These are phyloP conservation scores for Reticulascus tulasneorum DNA, from an alignment of 2,329 filamentous ascomycete genomes.

Conservation along the genomic window DNA sequence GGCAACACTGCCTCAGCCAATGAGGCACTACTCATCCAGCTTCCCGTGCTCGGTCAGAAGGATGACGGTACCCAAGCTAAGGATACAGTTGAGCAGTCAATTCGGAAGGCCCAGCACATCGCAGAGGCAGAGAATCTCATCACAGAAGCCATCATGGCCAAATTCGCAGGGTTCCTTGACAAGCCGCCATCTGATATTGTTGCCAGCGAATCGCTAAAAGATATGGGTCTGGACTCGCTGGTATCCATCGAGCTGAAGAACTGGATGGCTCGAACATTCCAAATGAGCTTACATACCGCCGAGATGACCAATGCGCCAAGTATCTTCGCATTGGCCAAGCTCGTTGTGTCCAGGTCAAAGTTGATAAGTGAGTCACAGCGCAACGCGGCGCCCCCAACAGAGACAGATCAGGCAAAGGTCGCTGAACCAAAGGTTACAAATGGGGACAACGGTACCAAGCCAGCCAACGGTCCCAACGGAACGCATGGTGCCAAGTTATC, in stretches of 20 bases:
- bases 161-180: slow-evolving; percentile 18
- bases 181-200: slow-evolving; percentile 14
- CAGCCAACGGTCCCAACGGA: no score
- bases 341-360: slow-evolving; percentile 21
- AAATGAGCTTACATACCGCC: slow-evolving; percentile 21
- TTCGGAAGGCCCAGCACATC: slow-evolving; percentile 6
- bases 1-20: slow-evolving; percentile 1
- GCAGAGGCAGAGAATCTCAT: slow-evolving; percentile 16
- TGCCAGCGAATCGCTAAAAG: slow-evolving; percentile 10
- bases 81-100: slow-evolving; percentile 5
- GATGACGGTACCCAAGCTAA: slow-evolving; percentile 1
- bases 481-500: no score
- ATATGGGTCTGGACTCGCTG: slow-evolving; percentile 19
- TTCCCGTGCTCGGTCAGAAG: background rate
- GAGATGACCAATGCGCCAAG: slow-evolving; percentile 20
- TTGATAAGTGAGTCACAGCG: slow-evolving; percentile 13
- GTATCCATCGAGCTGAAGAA: slow-evolving; percentile 21
- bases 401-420: no score
- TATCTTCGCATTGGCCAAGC: slow-evolving; percentile 19
- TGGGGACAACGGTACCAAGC: no score
- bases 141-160: slow-evolving; percentile 13
- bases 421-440: no score
- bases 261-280: slow-evolving; percentile 19
- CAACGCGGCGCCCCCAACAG: no score
- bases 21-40: background rate